Base-by-base conservation (phyloP, 306 rosid species). In the Quercus glauca region DNA sequence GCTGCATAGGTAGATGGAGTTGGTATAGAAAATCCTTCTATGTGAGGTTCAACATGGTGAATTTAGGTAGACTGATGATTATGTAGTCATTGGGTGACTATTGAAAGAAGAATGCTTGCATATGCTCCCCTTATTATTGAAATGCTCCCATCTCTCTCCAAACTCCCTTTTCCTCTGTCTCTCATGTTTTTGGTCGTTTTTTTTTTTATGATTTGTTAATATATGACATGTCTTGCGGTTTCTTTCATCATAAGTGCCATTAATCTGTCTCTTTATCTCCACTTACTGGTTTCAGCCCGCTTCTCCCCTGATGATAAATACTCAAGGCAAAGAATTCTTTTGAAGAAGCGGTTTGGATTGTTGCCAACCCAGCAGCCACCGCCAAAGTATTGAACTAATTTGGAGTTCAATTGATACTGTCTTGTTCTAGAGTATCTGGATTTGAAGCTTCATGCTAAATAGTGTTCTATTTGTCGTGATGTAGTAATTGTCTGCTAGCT, bases 291-390 rank as follows among this genome's bases (percentile, higher is more conserved):
- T 86, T 87, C 93, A 94, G 98, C 98, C n/a, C 93, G 98, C 28
- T 94, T 94, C 85, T 94, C 98, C 28, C 98, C 97, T 0, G 97
- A 94, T 69, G 98, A 94, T 92, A 91, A 91, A 85, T 87, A 67
- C 76, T 89, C 97, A 52, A 89, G 92, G 83, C 97, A 94, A 28
- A 88, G 98, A 74, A 85, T 85, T 85, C 91, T 88, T 77, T 80
- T 94, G 80, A 94, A 94, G 93, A 94, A 94, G 89, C 93, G 98
- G 21, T 92, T 94, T 71, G 97, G 96, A 59, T 81, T 94, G 84
- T 85, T 92, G 81, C 97, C 97, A 21, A 94, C 93, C 78, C 97
- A 94, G 81, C 90, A 90, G 78, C 76, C 98, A 67, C 87, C 98
- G 37, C 90, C 2, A 49, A 94, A 92, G 80, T 92, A 92, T 64